Conservation (phyloP, 768 basidiomycete genomes). For the Panaeolus papilionaceus region DNA sequence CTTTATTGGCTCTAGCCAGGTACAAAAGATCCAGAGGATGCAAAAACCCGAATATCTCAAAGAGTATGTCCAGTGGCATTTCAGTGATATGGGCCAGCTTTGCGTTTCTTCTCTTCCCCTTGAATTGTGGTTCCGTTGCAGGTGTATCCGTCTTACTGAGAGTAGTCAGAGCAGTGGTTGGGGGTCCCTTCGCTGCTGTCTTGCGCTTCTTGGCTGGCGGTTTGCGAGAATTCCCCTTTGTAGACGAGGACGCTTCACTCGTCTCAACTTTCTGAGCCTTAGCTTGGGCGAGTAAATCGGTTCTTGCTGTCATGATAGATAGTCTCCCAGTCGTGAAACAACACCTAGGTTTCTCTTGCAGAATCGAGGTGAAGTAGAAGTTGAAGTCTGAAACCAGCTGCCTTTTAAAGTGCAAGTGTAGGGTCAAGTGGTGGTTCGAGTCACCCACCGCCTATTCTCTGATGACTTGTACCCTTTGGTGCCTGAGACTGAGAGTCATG, state of each 20-base stretch:
- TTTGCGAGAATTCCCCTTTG: neutral
- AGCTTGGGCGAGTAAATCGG: neutral
- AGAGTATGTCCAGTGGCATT: slow-evolving; percentile 41
- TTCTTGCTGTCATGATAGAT: neutral
- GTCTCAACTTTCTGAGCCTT: neutral
- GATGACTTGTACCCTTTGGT: too few species aligned
- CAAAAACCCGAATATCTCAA: slow-evolving; percentile 46
- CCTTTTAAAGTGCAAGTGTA: neutral
- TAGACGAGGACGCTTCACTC: neutral
- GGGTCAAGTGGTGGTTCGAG: neutral
- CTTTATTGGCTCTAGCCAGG: slow-evolving; percentile 43
- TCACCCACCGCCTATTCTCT: neutral
- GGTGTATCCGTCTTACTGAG: neutral
- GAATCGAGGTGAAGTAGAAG: neutral
- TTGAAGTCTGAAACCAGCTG: neutral
- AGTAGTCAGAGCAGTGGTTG: neutral
- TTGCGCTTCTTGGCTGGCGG: slow-evolving; percentile 2
- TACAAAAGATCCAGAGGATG: slow-evolving; percentile 48
- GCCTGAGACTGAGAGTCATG: too few species aligned
- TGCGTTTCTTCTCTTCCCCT: slow-evolving; percentile 27
- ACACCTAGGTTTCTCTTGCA: neutral
- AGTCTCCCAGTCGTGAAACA: neutral
- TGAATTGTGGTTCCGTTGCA: slow-evolving; percentile 15
- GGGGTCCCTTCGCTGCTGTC: neutral
- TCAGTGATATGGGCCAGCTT: slow-evolving; percentile 36